phyloP scores from a whole-genome alignment of 805 yeast genomes.

The Candida ficus region DNA sequence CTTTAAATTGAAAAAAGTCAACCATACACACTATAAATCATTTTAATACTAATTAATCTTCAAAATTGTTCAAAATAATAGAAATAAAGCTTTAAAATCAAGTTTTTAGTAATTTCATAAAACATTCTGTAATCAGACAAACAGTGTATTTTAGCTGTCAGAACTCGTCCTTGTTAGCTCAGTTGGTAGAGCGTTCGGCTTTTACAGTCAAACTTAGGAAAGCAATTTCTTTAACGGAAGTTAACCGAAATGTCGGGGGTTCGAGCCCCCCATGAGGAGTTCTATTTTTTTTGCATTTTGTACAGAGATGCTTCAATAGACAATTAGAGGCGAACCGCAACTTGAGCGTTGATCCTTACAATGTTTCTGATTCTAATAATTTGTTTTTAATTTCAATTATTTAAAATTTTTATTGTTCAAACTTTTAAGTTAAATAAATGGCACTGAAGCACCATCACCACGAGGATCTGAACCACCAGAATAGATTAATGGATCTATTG shows the following conservation, averaged over 20 bases:
- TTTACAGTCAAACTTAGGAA: conserved; percentile 22
- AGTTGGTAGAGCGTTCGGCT: conserved; percentile 29
- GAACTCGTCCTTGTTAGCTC: conserved; percentile 30
- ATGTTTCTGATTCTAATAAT: no score
- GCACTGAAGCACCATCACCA: conserved; percentile 77
- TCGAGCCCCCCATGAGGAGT: conserved; percentile 30
- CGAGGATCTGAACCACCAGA: conserved; percentile 76
- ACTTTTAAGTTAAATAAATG: conserved; percentile 2
- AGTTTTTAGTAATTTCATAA: no score
- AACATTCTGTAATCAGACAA: background rate
- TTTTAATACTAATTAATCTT: no score
- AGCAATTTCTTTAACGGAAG: conserved; percentile 9
- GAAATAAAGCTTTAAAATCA: no score
- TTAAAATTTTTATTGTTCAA: no score
- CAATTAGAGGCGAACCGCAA: no score
- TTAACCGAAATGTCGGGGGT: conserved; percentile 29
- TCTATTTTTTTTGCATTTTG: conserved; percentile 19
- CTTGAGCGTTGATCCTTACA: no score
- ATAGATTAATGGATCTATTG: conserved; percentile 41
- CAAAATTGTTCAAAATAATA: no score
- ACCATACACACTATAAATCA: no score
- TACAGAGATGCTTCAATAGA: background rate
- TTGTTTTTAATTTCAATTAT: no score
- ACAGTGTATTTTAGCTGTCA: background rate
- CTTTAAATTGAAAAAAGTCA: no score